Evolutionary conservation across 2,329 filamentous ascomycete species (phyloP), one percentile per base, ranked within the genome.

Genomic region (Stemphylium beticola): DNA sequence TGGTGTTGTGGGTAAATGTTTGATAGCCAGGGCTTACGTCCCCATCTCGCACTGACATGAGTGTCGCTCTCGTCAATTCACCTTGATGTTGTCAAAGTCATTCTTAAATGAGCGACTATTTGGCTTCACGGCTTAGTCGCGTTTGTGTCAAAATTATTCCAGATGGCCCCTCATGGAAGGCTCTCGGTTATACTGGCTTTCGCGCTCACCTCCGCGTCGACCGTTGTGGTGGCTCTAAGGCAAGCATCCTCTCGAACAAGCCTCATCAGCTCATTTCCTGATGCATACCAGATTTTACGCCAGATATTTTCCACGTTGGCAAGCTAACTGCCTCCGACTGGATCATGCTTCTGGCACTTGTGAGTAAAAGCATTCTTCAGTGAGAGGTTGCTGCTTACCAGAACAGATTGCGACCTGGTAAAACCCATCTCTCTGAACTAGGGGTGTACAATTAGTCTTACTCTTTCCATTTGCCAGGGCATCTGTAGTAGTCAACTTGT

Each of bases 181-280:
- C 55, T 67, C 11, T 62, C 65, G 5, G 32, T 70, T 10, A 51
- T 64, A 2, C 36, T 66, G 12, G 63, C 68, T 5, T 72, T 72
- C 37, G 58, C 51, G 32, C 61, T 72, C 14, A 71, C 68, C 10
- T 61, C 62, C 18, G 24, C 66, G 7, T 73, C 70, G 24, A 73
- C 70, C 7, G 18, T 70, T 12, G 58, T 73, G 18, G 66, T 73
- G 40, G 63, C 59, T 26, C 51, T 72, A 18, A 69, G 69, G 69
- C 67, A 60, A 47, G 42, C n/a, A 50, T 40, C 8, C 48, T 36
- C 37, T 5, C 20, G 29, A 15, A 22, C 36, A 39, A 11, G 17
- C n/a, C 10, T 36, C n/a, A 36, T 24, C 29, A n/a, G 7, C n/a
- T n/a, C n/a, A 6, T 34, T 22, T 4, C 8, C 26, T 44, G 11